These are phyloP conservation scores for Phialemonium atrogriseum DNA, from an alignment of 2,329 filamentous ascomycete genomes.

Conservation along the genomic window DNA sequence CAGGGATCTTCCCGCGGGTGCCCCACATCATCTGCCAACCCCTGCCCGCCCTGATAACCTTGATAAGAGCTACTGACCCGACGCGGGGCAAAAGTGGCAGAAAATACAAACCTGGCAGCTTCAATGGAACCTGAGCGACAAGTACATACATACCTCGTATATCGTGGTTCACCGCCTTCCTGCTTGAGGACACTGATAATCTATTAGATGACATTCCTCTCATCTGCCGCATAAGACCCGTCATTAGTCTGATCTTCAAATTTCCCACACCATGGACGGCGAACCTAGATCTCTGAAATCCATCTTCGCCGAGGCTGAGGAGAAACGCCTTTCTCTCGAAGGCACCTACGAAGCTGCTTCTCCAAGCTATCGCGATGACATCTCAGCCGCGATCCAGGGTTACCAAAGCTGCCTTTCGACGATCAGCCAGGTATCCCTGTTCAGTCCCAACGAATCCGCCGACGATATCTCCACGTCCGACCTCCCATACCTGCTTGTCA, in stretches of 20 bases:
- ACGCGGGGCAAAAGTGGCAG: conserved; percentile 1
- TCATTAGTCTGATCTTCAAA: too few species aligned
- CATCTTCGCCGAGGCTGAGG: conserved; percentile 41
- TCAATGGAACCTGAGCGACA: neutral
- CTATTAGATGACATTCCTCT: neutral
- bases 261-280: conserved; percentile 26
- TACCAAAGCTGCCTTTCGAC: conserved; percentile 68
- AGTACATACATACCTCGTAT: neutral
- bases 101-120: neutral
- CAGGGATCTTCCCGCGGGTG: too few species aligned
- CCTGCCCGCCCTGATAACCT: too few species aligned
- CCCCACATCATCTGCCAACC: too few species aligned
- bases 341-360: conserved; percentile 56
- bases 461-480: conserved; percentile 84
- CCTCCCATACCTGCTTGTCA: conserved; percentile 74
- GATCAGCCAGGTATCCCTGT: conserved; percentile 65
- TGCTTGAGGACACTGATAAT: neutral
- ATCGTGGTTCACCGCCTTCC: neutral
- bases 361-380: conserved; percentile 56
- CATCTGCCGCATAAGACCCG: too few species aligned
- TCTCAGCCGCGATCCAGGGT: conserved; percentile 57
- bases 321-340: conserved; percentile 50
- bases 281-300: conserved; percentile 41
- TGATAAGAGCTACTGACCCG: conserved; percentile 4
- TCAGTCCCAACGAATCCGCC: conserved; percentile 81